Percentiles rank a stretch among this genome's conserved stretches.
Conservation (phyloP, 106 monocot genomes). For the Narthecium ossifragum region DNA sequence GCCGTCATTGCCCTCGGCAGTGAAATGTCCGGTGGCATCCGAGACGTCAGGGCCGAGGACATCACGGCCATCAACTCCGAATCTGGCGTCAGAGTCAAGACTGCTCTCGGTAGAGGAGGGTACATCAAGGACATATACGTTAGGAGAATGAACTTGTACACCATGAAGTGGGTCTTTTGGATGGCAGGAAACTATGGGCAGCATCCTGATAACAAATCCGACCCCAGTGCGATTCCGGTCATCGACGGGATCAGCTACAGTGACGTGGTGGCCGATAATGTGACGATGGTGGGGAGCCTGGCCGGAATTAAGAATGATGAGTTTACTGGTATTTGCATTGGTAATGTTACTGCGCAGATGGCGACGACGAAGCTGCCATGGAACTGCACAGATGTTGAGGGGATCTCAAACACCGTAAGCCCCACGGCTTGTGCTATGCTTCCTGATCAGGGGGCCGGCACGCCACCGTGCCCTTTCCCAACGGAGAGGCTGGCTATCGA, state of each 20-base stretch:
- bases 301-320: conserved; percentile 13
- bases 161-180: conserved; percentile 42
- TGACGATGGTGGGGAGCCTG: conserved; percentile 20
- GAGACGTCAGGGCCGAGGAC: conserved; percentile 27
- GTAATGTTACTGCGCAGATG: conserved; percentile 20
- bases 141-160: conserved; percentile 14
- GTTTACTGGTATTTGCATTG: conserved; percentile 27
- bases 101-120: conserved; percentile 22
- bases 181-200: conserved; percentile 26
- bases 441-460: neutral
- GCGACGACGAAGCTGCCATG: conserved; percentile 16
- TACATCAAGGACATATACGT: conserved; percentile 27
- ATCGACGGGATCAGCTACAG: conserved; percentile 24
- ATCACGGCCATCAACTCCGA: conserved; percentile 32
- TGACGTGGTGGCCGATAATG: conserved; percentile 26
- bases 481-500: conserved; percentile 15
- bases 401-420: conserved; percentile 14
- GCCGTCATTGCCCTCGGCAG: conserved; percentile 32
- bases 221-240: conserved; percentile 16
- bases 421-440: conserved; percentile 11
- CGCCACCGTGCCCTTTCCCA: conserved; percentile 15
- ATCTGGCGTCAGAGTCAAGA: conserved; percentile 30
- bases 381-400: conserved; percentile 25
- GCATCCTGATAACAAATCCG: conserved; percentile 26
- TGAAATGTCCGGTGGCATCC: conserved; percentile 38